Base-by-base conservation (phyloP, 2,329 filamentous ascomycete genomes). In the Botrytis galanthina region DNA sequence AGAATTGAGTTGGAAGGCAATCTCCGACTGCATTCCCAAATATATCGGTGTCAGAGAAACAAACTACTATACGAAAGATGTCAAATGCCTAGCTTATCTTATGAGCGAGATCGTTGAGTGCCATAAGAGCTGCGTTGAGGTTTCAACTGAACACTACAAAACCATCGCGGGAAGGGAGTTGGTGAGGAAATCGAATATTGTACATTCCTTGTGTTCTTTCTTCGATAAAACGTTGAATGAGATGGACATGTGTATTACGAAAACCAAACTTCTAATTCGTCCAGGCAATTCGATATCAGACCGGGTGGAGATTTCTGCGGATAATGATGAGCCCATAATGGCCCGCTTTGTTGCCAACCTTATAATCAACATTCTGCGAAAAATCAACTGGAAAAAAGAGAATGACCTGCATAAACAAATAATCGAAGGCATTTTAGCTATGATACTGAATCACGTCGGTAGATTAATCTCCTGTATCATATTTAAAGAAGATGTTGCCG, bases 351-450 rank as follows among this genome's bases (percentile, higher is more conserved):
- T 54, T 42, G 14, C 46, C 26, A 54, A 54, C 9, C n/a, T 68
- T 1, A 20, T 68, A 2, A 29, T 68, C 2, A 26, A 35, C 1
- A 54, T 68, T 8, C 26, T 68, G 22, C 35, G 26, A 54, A 39
- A 35, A 5, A 29, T 42, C 7, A 12, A 2, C 8, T 68, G 64
- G 64, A 22, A 54, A 1, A 5, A 37, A 3, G 20, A 12, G 0
- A 54, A 68, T 54, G 46, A 39, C 1, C 7, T 68, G 16, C 64
- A 68, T 68, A 39, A 29, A n/a, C 32, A 68, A 2, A 29, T 84
- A 8, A 76, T 85, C 26, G 84, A 85, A 77, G 84, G 84, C 0
- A 81, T 83, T 42, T 76, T 85, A 12, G 83, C 78, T 62, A 69
- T 81, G 16, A 72, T 84, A 7, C 76, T 85, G 1, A 75, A 80